These are phyloP conservation scores for Kwoniella europaea DNA, from an alignment of 768 basidiomycete genomes.

Conservation along the genomic window DNA sequence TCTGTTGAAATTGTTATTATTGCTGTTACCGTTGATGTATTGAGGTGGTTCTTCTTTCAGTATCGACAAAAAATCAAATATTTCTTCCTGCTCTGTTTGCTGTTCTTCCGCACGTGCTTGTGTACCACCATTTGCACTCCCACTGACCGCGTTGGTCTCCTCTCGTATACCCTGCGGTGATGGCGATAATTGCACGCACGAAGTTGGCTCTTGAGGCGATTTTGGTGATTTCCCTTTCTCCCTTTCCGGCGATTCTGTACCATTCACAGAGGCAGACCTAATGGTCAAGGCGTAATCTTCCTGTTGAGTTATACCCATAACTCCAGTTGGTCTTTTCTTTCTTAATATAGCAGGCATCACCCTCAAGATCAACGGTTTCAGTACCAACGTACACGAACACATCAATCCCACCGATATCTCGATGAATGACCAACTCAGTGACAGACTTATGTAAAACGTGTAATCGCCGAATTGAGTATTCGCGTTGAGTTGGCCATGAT, in stretches of 20 bases:
- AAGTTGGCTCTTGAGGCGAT: not conserved
- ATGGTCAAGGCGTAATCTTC: constrained; percentile 3
- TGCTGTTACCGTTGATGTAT: not conserved
- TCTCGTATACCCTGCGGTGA: not conserved
- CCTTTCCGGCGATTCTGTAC: constrained; percentile 6
- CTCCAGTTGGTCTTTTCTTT: not conserved
- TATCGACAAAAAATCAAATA: constrained; percentile 36
- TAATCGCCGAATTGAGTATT: constrained; percentile 35
- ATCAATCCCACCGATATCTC: constrained; percentile 53
- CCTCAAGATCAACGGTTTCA: constrained; percentile 52
- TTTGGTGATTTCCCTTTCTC: constrained; percentile 7
- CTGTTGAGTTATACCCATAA: not conserved
- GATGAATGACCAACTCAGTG: constrained; percentile 55
- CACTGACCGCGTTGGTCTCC: not conserved
- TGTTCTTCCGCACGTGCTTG: not conserved
- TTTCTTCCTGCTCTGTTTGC: constrained; percentile 9
- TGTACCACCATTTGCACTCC: not conserved
- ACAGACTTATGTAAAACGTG: constrained; percentile 46
- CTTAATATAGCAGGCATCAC: constrained; percentile 45
- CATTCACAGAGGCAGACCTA: not conserved
- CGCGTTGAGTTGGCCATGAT: constrained; percentile 9
- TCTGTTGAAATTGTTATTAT: not conserved
- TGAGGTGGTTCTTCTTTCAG: constrained; percentile 19
- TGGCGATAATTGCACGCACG: too few species aligned
- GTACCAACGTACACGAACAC: constrained; percentile 52